Evolutionary conservation across 805 yeast genomes (phyloP).

Genomic region (Lipomyces japonicus): DNA sequence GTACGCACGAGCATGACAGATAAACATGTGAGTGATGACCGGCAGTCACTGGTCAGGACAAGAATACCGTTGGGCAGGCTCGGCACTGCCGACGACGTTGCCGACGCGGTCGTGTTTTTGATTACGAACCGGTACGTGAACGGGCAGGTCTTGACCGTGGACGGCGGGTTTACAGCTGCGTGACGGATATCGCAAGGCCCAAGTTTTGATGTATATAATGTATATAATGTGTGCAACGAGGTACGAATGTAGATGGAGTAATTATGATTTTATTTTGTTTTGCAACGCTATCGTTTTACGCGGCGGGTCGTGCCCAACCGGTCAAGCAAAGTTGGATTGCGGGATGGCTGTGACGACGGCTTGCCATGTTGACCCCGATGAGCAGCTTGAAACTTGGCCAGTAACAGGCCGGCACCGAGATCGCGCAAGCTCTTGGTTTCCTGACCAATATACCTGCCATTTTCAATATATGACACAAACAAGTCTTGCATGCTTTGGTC

Average conservation of each 20-base stretch:
- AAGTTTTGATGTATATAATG: neutral
- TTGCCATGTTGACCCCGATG: neutral
- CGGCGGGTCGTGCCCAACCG: neutral
- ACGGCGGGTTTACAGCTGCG: conserved; percentile 26
- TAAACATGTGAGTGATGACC: neutral
- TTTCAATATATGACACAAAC: conserved; percentile 64
- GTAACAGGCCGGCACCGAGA: conserved; percentile 42
- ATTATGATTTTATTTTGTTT: no score
- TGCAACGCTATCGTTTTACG: neutral
- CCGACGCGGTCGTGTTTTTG: conserved; percentile 30
- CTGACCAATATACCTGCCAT: conserved; percentile 61
- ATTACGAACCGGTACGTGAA: conserved; percentile 27
- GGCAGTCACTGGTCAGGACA: neutral
- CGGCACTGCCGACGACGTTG: conserved; percentile 27
- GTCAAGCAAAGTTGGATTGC: neutral
- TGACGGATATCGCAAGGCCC: no score
- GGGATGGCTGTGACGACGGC: neutral
- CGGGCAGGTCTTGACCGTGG: conserved; percentile 26
- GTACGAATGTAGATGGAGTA: no score
- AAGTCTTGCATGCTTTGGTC: conserved; percentile 73
- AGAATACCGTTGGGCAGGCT: conserved; percentile 21
- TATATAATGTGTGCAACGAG: no score
- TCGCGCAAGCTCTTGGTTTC: conserved; percentile 69
- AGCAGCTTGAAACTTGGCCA: conserved; percentile 40
- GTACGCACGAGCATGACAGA: conserved; percentile 58